Base-by-base conservation (phyloP, 352 stramenopile genomes). In the Globisporangium polare region DNA sequence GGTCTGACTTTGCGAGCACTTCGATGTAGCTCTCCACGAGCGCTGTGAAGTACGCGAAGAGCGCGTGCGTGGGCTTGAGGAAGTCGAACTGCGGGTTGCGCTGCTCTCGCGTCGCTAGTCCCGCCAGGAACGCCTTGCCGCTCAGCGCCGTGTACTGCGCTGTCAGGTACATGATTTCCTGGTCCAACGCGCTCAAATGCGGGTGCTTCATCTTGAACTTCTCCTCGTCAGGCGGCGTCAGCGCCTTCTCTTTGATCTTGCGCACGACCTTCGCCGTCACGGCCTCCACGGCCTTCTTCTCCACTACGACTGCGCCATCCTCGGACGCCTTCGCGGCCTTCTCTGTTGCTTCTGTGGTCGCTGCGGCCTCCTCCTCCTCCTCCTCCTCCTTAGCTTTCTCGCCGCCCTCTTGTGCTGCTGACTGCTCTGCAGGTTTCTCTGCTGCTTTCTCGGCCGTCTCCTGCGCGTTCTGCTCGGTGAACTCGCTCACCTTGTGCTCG, bases 11-110 rank as follows among this genome's bases (percentile, higher is more conserved):
- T 22, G 82, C 74, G 22, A 98, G 61, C 37, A 98, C 88, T 45
- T 94, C 86, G 3, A 76, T 86, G 76, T 99, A 99, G 41, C 86
- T 92, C 78, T 99, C 97, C 12, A 99, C 96, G 6, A 99, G 78
- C 33, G 94, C 85, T 6, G 92, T 99, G 73, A 99, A 99, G 68
- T 99, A 99, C 29, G 92, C 88, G 83, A 99, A 99, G 42, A 99
- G 78, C 22, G 89, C 82, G 72, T 99, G 92, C 41, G 95, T 97
- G 15, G 97, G 97, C 73, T 99, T 98, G 46, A 99, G 75, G 72
- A 99, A 99, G 64, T 97, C 89, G 74, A 99, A 98, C 72, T 97
- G 83, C 42, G 96, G 92, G 75, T 99, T 99, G 49, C 83, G 92
- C 77, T 98, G 95, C 79, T 99, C 97, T 18, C 95, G 82, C 50